Conservation (phyloP, 805 yeast species). For the Candida montana region DNA sequence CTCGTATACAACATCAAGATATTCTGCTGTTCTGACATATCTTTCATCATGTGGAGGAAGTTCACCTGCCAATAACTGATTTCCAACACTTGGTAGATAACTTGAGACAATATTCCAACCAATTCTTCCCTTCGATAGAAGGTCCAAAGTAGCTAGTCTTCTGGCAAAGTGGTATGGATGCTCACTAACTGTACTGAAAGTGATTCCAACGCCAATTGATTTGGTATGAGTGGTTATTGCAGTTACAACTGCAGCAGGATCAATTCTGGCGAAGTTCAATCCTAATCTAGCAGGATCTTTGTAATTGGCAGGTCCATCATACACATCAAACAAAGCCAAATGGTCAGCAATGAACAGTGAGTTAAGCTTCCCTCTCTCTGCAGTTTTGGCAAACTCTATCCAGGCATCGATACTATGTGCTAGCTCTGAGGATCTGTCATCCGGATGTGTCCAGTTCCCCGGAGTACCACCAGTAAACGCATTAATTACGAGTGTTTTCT, state of each 20-base stretch:
- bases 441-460: constrained; percentile 30
- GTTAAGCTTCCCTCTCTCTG: constrained; percentile 34
- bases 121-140: constrained; percentile 35
- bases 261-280: constrained; percentile 6
- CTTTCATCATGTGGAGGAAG: constrained; percentile 35
- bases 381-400: constrained; percentile 31
- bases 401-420: constrained; percentile 17
- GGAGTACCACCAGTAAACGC: constrained; percentile 12
- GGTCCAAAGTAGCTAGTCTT: constrained; percentile 35
- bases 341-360: constrained; percentile 37
- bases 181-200: constrained; percentile 36
- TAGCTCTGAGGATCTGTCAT: constrained; percentile 5
- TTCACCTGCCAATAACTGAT: constrained; percentile 28
- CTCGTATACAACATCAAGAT: constrained; percentile 31
- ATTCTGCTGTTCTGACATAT: constrained; percentile 35
- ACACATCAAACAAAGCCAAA: constrained; percentile 34
- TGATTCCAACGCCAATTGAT: constrained; percentile 32
- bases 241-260: constrained; percentile 30
- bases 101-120: constrained; percentile 34
- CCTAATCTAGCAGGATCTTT: constrained; percentile 17
- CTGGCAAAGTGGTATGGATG: constrained; percentile 35
- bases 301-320: constrained; percentile 24
- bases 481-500: no score
- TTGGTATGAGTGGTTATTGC: constrained; percentile 39
- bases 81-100: constrained; percentile 34